Evolutionary conservation across 1,284 basidiomycete genomes (phyloP).

Genomic region (Vanrija sp.): DNA sequence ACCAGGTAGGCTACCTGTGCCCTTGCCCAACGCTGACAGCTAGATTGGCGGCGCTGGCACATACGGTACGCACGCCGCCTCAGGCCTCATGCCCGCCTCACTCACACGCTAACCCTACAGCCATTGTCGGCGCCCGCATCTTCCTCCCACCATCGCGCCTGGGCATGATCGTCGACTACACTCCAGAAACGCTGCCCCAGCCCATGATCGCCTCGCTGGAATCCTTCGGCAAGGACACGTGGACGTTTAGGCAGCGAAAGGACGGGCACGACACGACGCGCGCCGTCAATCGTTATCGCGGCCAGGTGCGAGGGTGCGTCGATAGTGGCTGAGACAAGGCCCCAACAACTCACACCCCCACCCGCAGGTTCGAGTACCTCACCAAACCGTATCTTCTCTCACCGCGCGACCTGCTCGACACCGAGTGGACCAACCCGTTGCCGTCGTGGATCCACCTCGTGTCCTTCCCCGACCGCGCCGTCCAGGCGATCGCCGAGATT

Average conservation of each 20-base stretch:
- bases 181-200: slow-evolving; percentile 24
- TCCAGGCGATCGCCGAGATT: slow-evolving; percentile 21
- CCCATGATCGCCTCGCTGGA: slow-evolving; percentile 23
- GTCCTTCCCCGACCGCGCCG: slow-evolving; percentile 24
- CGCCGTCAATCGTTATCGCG: slow-evolving; percentile 39
- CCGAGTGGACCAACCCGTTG: slow-evolving; percentile 11
- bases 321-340: too few species aligned
- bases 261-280: slow-evolving; percentile 36
- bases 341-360: neutral
- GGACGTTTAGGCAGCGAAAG: slow-evolving; percentile 25
- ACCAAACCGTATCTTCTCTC: slow-evolving; percentile 24
- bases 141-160: slow-evolving; percentile 35
- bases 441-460: slow-evolving; percentile 35
- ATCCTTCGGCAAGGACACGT: slow-evolving; percentile 39
- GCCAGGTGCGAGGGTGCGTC: slow-evolving; percentile 32
- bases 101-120: slow-evolving; percentile 14
- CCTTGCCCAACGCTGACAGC: neutral
- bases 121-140: slow-evolving; percentile 41
- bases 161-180: slow-evolving; percentile 42
- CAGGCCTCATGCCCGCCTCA: neutral
- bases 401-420: slow-evolving; percentile 21
- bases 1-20: slow-evolving; percentile 28
- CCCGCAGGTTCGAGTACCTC: slow-evolving; percentile 37
- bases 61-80: slow-evolving; percentile 32
- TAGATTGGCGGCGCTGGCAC: slow-evolving; percentile 47